Conservation (phyloP, 768 basidiomycete genomes). For the Tephrocybe sp. region DNA sequence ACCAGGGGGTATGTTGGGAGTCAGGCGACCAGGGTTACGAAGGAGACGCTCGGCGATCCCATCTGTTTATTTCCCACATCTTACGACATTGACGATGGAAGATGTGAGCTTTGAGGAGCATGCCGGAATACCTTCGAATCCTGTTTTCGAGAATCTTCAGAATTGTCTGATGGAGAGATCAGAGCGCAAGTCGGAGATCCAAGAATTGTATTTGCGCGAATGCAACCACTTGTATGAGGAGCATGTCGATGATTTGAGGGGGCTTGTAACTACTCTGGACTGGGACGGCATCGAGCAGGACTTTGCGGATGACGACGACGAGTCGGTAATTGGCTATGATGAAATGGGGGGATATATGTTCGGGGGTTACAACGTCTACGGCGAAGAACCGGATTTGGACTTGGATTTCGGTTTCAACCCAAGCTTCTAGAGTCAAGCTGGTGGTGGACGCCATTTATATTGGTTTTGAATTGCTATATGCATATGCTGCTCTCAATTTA, state of each 20-base stretch:
- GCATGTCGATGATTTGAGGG: slow-evolving; percentile 23
- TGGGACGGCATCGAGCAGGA: slow-evolving; percentile 33
- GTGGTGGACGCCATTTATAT: too few species aligned
- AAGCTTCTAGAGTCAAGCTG: slow-evolving; percentile 3
- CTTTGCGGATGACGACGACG: slow-evolving; percentile 10
- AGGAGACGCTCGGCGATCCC: slow-evolving; percentile 13
- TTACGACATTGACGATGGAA: slow-evolving; percentile 25
- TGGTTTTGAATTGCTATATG: too few species aligned
- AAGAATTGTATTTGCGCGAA: slow-evolving; percentile 24
- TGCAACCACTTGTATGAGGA: slow-evolving; percentile 23
- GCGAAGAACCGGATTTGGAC: slow-evolving; percentile 9
- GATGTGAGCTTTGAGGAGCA: slow-evolving; percentile 22
- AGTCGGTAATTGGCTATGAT: slow-evolving; percentile 13
- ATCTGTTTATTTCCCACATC: slow-evolving; percentile 25
- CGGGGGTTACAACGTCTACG: slow-evolving; percentile 10
- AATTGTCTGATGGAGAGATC: slow-evolving; percentile 31
- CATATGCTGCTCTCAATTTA: too few species aligned
- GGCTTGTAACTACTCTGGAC: slow-evolving; percentile 29
- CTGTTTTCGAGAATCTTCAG: slow-evolving; percentile 11
- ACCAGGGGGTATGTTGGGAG: slow-evolving; percentile 12
- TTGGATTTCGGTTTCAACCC: slow-evolving; percentile 5
- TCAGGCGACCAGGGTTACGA: slow-evolving; percentile 14
- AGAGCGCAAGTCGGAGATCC: slow-evolving; percentile 28
- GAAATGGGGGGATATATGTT: slow-evolving; percentile 17
- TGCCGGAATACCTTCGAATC: not conserved